These are phyloP conservation scores for Grigorovia yakushimaensis DNA, from an alignment of 805 yeast genomes.

Conservation along the genomic window DNA sequence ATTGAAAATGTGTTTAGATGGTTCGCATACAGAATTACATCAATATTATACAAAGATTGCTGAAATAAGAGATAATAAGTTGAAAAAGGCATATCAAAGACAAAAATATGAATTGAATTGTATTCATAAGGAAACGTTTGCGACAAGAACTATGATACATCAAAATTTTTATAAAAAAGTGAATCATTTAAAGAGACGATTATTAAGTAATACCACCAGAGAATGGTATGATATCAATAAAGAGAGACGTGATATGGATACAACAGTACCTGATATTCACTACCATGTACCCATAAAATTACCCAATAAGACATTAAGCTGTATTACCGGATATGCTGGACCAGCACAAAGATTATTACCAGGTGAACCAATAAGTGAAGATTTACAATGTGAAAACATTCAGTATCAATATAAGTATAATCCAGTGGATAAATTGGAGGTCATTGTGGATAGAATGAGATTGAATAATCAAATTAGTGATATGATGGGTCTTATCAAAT, in stretches of 20 bases:
- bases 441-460: conserved; percentile 59
- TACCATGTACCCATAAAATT: conserved; percentile 34
- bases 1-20: conserved; percentile 74
- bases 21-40: conserved; percentile 84
- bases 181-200: conserved; percentile 53
- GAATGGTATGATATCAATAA: conserved; percentile 87
- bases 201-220: conserved; percentile 66
- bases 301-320: conserved; percentile 26
- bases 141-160: conserved; percentile 69
- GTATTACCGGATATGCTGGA: conserved; percentile 31
- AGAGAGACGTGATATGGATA: conserved; percentile 75
- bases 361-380: conserved; percentile 27
- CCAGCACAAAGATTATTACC: conserved; percentile 25
- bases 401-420: conserved; percentile 33
- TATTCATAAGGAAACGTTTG: conserved; percentile 71
- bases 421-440: conserved; percentile 33
- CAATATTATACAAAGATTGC: conserved; percentile 62
- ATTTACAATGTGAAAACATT: conserved; percentile 34
- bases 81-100: conserved; percentile 38
- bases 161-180: conserved; percentile 67
- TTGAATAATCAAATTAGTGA: conserved; percentile 60
- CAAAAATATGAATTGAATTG: conserved; percentile 64
- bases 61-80: conserved; percentile 60
- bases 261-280: conserved; percentile 37
- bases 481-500: conserved; percentile 54